phyloP scores from a whole-genome alignment of 352 stramenopile genomes.

The Globisporangium acanthophoron region DNA sequence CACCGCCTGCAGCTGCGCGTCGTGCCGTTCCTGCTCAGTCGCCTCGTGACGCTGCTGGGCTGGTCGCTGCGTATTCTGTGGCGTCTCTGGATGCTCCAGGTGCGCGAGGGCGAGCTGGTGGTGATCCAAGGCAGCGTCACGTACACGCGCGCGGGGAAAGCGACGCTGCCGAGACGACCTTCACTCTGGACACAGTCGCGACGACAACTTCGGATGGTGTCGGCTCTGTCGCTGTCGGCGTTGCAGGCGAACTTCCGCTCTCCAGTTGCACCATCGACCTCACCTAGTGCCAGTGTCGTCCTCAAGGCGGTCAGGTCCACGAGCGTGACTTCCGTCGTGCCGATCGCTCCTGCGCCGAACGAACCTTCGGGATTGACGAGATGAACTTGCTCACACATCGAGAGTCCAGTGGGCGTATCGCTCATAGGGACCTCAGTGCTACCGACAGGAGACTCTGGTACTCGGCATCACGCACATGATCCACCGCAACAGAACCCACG shows the following conservation, averaged over 20 bases:
- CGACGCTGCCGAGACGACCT: background rate
- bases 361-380: no score
- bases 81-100: conserved; percentile 4
- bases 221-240: no score
- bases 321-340: no score
- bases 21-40: conserved; percentile 7
- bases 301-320: no score
- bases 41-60: conserved; percentile 3
- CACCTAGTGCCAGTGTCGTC: no score
- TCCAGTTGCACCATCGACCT: no score
- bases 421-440: background rate
- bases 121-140: conserved; percentile 11
- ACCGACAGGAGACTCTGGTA: background rate
- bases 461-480: background rate
- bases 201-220: background rate
- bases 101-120: conserved; percentile 7
- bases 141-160: background rate
- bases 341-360: no score
- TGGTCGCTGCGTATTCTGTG: conserved; percentile 9
- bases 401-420: no score
- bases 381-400: no score
- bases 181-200: background rate
- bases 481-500: no score
- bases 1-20: conserved; percentile 4
- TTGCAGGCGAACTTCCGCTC: background rate